Base-by-base conservation (phyloP, 2,329 filamentous ascomycete genomes). In the Didymella exigua region DNA sequence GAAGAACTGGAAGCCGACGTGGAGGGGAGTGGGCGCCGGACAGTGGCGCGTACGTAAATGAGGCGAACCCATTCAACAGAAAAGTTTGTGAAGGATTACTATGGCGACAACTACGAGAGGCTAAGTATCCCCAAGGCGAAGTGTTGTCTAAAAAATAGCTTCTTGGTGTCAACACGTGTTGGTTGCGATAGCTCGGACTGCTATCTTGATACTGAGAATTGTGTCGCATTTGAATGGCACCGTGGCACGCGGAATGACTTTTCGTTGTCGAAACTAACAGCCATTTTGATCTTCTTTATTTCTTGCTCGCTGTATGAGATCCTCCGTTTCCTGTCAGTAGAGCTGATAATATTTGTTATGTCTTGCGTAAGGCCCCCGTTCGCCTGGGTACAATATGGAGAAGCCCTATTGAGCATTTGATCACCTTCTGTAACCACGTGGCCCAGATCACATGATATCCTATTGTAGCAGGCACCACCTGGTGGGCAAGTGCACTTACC, bases 121-220 rank as follows among this genome's bases (percentile, higher is more conserved):
- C 38, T 65, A 16, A 26, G 30, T 18, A 50, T 37, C 16, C 33
- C 56, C 4, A 64, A 62, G 55, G 26, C 38, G 13, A 59, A 53
- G 46, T 58, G 54, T 16, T 57, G 64, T 49, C 61, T 54, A 7
- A 48, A 38, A 9, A 56, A 59, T 14, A 66, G 59, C 23, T 49
- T 68, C 44, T 68, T 53, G 18, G 63, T 66, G 18, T n/a, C 64
- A n/a, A 48, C 56, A 6, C 60, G 64, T 2, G 60, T 66, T 5
- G 67, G 60, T 2, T 66, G 54, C 29, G 61, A 69, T 34, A 27
- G 14, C 2, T 69, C 63, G 63, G 43, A 62, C 24, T 69, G 68
- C 36, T 52, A 67, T 42, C 38, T 69, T 33, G 54, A 65, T 29
- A 59, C 43, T 42, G 65, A 63, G 1, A 52, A 47, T 54, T 67